Percentiles rank a stretch among this genome's conserved stretches.
These are phyloP conservation scores for Rhazya stricta DNA, from an alignment of 257 asterid species.

Conservation along the genomic window DNA sequence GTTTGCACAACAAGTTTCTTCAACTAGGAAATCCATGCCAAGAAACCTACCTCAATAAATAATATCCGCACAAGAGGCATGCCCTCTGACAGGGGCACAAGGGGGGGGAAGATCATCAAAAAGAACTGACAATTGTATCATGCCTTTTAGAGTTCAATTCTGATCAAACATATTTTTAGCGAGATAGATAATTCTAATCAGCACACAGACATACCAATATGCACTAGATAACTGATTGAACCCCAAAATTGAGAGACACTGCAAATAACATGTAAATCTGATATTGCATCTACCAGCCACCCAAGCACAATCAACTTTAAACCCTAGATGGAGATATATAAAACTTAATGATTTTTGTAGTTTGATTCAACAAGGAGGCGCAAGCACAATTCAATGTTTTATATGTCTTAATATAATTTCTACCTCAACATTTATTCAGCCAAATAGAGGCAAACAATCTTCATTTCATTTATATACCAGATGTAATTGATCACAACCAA, in stretches of 20 bases:
- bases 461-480: background rate
- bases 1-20: background rate
- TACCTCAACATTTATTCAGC: background rate
- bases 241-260: background rate
- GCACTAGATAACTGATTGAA: background rate
- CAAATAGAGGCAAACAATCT: background rate
- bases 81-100: too few relatives aligned
- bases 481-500: too few relatives aligned
- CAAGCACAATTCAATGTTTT: background rate
- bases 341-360: too few relatives aligned
- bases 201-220: background rate
- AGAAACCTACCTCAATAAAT: too few relatives aligned
- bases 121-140: background rate
- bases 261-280: background rate
- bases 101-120: too few relatives aligned
- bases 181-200: background rate
- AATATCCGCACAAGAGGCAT: too few relatives aligned
- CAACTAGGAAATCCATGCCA: background rate
- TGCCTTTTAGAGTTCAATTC: background rate
- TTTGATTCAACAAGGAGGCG: background rate
- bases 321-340: background rate
- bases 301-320: background rate
- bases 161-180: background rate
- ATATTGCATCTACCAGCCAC: background rate
- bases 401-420: background rate